A percentile compares a stretch with the other conserved stretches of the same genome.
These are phyloP conservation scores for Plasmopara halstedii DNA, from an alignment of 352 stramenopile species.

Conservation along the genomic window DNA sequence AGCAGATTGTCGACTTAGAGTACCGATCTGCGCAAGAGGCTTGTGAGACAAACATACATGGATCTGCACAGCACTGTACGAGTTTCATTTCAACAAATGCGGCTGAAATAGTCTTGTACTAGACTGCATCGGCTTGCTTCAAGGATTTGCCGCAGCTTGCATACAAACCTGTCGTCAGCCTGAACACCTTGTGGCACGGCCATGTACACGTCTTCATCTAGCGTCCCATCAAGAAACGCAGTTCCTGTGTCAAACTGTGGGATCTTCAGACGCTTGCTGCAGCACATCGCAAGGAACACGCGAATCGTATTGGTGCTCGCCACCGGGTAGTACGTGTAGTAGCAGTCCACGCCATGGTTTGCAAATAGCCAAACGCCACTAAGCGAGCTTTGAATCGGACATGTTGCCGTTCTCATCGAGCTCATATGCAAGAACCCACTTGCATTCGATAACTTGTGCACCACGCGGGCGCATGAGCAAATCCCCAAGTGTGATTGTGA, in stretches of 20 bases:
- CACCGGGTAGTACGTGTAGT: conserved; percentile 22
- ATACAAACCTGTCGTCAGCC: too few relatives aligned
- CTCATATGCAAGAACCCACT: conserved; percentile 17
- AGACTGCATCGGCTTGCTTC: conserved; percentile 26
- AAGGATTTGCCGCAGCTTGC: conserved; percentile 13
- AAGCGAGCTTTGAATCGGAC: conserved; percentile 25
- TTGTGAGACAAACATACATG: conserved; percentile 3
- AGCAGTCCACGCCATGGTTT: conserved; percentile 21
- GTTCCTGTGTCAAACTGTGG: neutral
- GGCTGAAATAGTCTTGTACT: conserved; percentile 12
- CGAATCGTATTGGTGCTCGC: conserved; percentile 16
- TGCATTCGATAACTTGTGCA: conserved; percentile 2
- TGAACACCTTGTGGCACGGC: too few relatives aligned
- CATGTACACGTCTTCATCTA: conserved; percentile 6
- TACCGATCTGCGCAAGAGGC: neutral
- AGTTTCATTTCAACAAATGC: conserved; percentile 2
- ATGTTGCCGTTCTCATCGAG: conserved; percentile 7
- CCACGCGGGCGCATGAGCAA: neutral
- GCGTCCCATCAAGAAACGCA: conserved; percentile 18
- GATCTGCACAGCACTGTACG: neutral
- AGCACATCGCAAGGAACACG: conserved; percentile 10
- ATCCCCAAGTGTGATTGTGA: too few relatives aligned
- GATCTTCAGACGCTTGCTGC: neutral
- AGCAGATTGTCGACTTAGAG: conserved; percentile 6
- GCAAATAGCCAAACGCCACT: conserved; percentile 16